Evolutionary conservation across 139 green algal genomes (phyloP).

Genomic region (Chlamydomonas eustigma): DNA sequence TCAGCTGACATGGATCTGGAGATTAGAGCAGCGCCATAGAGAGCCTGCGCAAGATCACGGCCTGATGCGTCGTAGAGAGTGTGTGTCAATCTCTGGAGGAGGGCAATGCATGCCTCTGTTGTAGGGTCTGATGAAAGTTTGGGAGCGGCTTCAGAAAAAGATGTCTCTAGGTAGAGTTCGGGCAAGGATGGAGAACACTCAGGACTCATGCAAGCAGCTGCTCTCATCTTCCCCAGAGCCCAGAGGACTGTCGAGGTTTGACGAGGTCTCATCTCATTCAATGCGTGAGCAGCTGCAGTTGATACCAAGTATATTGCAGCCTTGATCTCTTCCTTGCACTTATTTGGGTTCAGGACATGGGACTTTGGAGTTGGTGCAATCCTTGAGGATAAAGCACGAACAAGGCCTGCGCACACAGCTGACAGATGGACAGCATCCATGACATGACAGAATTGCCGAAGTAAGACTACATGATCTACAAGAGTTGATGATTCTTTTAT

Average conservation of each 20-base stretch:
- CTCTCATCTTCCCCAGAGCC: not conserved
- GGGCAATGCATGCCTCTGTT: no score
- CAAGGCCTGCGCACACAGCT: not conserved
- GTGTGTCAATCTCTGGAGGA: not conserved
- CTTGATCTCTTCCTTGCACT: not conserved
- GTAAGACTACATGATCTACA: no score
- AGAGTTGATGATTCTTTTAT: no score
- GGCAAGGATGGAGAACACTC: not conserved
- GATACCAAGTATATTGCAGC: not conserved
- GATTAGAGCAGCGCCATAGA: not conserved
- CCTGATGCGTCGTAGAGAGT: not conserved
- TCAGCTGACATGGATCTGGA: not conserved
- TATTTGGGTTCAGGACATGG: not conserved
- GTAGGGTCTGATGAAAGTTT: no score
- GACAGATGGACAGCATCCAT: not conserved
- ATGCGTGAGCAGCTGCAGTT: not conserved
- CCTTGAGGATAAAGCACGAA: not conserved
- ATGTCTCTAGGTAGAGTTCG: no score
- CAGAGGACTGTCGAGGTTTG: not conserved
- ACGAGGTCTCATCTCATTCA: not conserved
- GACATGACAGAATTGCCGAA: not conserved
- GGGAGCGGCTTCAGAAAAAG: no score
- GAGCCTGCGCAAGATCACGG: not conserved
- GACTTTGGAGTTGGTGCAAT: not conserved
- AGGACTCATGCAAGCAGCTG: not conserved